Base-by-base conservation (phyloP, 2,329 filamentous ascomycete genomes). In the Albifimbria verrucaria region DNA sequence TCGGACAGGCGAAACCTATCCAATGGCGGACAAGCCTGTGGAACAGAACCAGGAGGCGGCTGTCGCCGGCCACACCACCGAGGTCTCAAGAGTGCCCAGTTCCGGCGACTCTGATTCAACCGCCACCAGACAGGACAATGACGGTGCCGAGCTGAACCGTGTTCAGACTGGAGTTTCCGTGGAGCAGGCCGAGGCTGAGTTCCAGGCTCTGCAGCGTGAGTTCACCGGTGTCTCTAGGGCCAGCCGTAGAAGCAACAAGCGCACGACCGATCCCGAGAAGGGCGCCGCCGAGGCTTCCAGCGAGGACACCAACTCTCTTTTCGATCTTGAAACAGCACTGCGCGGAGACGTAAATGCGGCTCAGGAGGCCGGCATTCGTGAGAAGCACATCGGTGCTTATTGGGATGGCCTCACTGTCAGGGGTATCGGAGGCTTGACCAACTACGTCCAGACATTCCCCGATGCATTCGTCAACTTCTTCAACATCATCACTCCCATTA, bases 351-450 rank as follows among this genome's bases (percentile, higher is more conserved):
- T 88, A 52, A 81, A 80, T 45, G 87, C 90, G 9, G 88, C 91
- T 64, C 79, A 82, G 55, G 84, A 88, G 56, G 88, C 89, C 6
- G 91, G 91, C 1, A 95, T 95, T 69, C 86, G 85, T 55, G 79
- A 85, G 5, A 95, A 95, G 75, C 85, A 88, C 61, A 88, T 92
- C 55, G 88, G 89, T 25, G 88, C 91, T 1, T 81, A 89, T 57
- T 95, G 90, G 89, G 83, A 94, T 51, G 78, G 80, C 18, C 72
- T 95, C 48, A 90, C 88, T 0, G 90, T 94, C 39, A 85, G 82
- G 66, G 90, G 90, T 15, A 81, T 87, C 57, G 88, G 89, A 22
- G 89, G 90, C 26, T 79, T 82, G 50, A 85, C 87, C 60, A 92
- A 91, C 66, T 89, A 84, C 57, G 83, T 86, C 32, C 66, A 78